These are phyloP conservation scores for Calonectria leucothoes DNA, from an alignment of 2,329 filamentous ascomycete genomes.

Conservation along the genomic window DNA sequence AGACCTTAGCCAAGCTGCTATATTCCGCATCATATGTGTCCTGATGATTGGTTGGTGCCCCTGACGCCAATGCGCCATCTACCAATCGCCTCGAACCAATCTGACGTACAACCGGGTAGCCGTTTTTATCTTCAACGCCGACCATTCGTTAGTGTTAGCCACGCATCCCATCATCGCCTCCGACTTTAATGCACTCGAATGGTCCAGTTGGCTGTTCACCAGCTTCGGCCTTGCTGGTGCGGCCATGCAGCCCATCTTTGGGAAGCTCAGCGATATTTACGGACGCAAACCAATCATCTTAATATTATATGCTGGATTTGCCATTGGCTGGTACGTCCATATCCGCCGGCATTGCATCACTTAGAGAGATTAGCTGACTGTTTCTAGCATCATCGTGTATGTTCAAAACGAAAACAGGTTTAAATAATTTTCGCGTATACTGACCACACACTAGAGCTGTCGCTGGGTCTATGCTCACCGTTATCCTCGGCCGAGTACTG, in stretches of 20 bases:
- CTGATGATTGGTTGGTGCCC: neutral
- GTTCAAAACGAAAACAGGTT: neutral
- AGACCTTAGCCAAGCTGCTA: neutral
- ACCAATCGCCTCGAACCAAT: no score
- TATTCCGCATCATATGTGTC: neutral
- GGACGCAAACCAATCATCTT: constrained; percentile 1
- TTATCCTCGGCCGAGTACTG: neutral
- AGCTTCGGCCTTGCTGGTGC: constrained; percentile 6
- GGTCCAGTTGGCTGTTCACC: constrained; percentile 7
- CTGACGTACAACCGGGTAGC: neutral
- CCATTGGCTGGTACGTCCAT: neutral
- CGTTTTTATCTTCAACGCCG: constrained; percentile 5
- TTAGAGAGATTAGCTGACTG: neutral
- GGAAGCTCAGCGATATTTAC: constrained; percentile 5
- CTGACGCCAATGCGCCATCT: neutral
- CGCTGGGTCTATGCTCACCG: neutral
- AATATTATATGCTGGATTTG: constrained; percentile 3
- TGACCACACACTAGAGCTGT: neutral
- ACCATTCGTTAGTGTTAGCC: constrained; percentile 2
- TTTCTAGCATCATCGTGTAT: neutral
- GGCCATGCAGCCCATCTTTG: neutral
- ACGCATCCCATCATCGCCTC: constrained; percentile 1
- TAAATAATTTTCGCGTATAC: neutral
- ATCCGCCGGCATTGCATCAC: no score
- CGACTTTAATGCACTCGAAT: constrained; percentile 8